A percentile compares a stretch with the other conserved stretches of the same genome.
These are phyloP conservation scores for Phlegmacium glaucopus DNA, from an alignment of 768 basidiomycete species.

Conservation along the genomic window DNA sequence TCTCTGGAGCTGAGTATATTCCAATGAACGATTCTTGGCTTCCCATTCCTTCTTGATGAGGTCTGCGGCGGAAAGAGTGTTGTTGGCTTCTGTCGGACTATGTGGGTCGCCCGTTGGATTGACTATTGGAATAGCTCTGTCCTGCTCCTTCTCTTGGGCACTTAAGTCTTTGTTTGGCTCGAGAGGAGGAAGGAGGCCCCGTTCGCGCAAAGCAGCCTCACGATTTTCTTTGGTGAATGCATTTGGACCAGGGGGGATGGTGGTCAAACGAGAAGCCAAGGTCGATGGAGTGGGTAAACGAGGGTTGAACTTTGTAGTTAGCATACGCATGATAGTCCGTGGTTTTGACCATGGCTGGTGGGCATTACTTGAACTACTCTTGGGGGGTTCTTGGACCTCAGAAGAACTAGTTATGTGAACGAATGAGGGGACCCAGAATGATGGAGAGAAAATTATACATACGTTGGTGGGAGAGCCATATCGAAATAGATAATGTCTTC, in stretches of 20 bases:
- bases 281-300: slow-evolving; percentile 8
- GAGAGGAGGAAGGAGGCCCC: slow-evolving; percentile 53
- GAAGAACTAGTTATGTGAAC: not conserved
- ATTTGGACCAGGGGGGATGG: slow-evolving; percentile 14
- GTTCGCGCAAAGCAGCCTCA: slow-evolving; percentile 58
- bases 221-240: slow-evolving; percentile 34
- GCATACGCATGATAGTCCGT: slow-evolving; percentile 28
- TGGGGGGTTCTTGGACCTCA: not conserved
- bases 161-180: slow-evolving; percentile 39
- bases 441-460: not conserved
- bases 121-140: slow-evolving; percentile 35
- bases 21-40: slow-evolving; percentile 29
- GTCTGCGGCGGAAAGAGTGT: slow-evolving; percentile 40
- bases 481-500: not conserved
- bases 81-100: slow-evolving; percentile 10
- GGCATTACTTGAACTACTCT: not conserved
- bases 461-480: slow-evolving; percentile 10
- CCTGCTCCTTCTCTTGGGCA: slow-evolving; percentile 35
- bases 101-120: slow-evolving; percentile 10
- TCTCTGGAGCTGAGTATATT: slow-evolving; percentile 22
- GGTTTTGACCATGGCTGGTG: slow-evolving; percentile 23
- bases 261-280: not conserved
- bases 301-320: slow-evolving; percentile 30
- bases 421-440: not conserved
- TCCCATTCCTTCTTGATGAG: slow-evolving; percentile 55